Evolutionary conservation across 345 rosid species (phyloP).

Genomic region (Kandelia obovata): DNA sequence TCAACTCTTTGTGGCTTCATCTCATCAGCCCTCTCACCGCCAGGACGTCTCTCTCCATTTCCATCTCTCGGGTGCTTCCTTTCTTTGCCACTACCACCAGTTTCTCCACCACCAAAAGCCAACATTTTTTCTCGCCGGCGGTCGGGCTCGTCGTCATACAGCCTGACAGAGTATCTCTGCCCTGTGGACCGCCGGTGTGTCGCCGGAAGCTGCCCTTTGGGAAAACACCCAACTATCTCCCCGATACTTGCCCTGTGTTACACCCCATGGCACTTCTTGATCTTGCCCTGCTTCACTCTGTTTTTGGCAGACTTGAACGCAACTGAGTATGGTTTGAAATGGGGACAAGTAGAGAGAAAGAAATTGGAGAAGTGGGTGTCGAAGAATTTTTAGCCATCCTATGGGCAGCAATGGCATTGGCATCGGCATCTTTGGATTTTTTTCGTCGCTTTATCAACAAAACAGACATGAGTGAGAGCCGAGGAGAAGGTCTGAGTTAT

Average conservation of each 20-base stretch:
- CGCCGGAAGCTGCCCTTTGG: constrained; percentile 4
- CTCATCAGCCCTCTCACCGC: constrained; percentile 8
- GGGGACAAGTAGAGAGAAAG: constrained; percentile 18
- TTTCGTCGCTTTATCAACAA: neutral
- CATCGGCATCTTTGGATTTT: constrained; percentile 8
- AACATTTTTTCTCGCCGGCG: constrained; percentile 6
- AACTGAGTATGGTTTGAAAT: neutral
- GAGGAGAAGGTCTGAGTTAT: neutral
- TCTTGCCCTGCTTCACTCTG: too few species aligned
- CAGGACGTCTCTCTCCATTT: neutral
- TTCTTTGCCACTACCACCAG: constrained; percentile 17
- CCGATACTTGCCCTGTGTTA: constrained; percentile 43
- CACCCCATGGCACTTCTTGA: constrained; percentile 43
- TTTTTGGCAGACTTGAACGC: too few species aligned
- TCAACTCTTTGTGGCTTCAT: neutral
- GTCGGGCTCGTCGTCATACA: constrained; percentile 11
- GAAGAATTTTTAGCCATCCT: constrained; percentile 38
- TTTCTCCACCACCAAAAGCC: constrained; percentile 9
- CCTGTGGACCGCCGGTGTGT: constrained; percentile 43
- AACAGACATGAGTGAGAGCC: neutral
- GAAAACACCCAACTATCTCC: constrained; percentile 36
- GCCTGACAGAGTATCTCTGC: constrained; percentile 32
- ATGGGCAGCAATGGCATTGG: constrained; percentile 34
- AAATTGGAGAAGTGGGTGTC: constrained; percentile 8
- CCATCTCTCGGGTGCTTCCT: constrained; percentile 11